phyloP scores from a whole-genome alignment of 2,329 filamentous ascomycete species.

The Colletotrichum lentis region DNA sequence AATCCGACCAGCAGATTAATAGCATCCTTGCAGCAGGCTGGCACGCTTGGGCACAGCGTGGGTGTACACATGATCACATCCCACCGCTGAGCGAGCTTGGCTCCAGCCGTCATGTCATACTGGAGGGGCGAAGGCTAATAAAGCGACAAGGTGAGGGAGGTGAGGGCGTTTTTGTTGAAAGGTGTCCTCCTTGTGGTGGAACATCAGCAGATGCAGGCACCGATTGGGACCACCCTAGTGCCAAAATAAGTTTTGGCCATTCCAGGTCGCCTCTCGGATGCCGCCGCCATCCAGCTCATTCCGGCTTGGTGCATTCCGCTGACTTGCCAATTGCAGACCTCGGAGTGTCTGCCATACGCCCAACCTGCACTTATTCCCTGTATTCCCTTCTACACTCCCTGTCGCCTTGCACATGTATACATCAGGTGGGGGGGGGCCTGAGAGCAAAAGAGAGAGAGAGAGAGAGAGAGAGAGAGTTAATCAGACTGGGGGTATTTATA shows the following conservation, averaged over 20 bases:
- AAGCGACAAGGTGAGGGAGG: not conserved
- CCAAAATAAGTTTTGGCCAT: constrained; percentile 28
- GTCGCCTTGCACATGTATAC: constrained; percentile 25
- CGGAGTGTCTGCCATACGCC: constrained; percentile 24
- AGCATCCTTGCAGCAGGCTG: constrained; percentile 5
- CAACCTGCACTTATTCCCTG: constrained; percentile 22
- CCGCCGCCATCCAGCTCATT: constrained; percentile 32
- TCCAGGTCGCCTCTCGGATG: constrained; percentile 37
- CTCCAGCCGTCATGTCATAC: constrained; percentile 6
- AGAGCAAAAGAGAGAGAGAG: too few relatives aligned
- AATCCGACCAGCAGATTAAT: constrained; percentile 10
- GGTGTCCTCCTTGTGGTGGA: constrained; percentile 38
- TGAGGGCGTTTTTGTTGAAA: constrained; percentile 30
- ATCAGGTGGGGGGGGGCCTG: too few relatives aligned
- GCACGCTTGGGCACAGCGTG: not conserved
- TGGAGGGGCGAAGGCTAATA: constrained; percentile 6
- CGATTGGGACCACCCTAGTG: constrained; percentile 32
- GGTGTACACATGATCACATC: constrained; percentile 13
- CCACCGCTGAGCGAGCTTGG: not conserved
- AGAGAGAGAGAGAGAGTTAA: too few relatives aligned
- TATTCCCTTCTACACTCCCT: constrained; percentile 29
- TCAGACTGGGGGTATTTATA: too few relatives aligned
- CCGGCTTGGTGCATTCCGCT: constrained; percentile 33
- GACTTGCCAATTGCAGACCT: constrained; percentile 35
- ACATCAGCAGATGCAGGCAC: constrained; percentile 39